Base-by-base conservation (phyloP, 306 rosid species). In the Lathyrus oleraceus region DNA sequence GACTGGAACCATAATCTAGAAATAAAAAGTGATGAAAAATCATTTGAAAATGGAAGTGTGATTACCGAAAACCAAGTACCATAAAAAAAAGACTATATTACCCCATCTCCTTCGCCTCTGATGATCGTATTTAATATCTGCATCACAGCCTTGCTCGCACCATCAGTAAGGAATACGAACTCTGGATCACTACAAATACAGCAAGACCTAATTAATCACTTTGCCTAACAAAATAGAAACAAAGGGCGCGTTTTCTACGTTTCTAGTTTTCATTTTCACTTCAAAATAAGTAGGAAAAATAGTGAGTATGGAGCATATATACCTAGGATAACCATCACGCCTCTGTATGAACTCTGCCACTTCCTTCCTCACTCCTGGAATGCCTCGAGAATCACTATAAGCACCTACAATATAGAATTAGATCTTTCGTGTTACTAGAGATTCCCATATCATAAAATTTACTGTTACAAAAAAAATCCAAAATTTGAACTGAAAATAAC, bases 301-400 rank as follows among this genome's bases (percentile, higher is more conserved):
- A 67, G 43, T 6, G 65, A 10, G 19, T 58, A 57, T 49, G 58
- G 45, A 25, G 9, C 5, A 76, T 48, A 68, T 66, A 68, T 78
- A 91, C 99, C 97, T 94, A 61, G 96, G 99, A 85, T 91, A 91
- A 43, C 97, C 99, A 83, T 94, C 99, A 72, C 99, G 97, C 80
- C 77, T 86, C 48, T 76, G 84, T 74, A 94, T 94, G 85, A 89
- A 94, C 77, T 94, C 96, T 25, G 99, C 92, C 61, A 89, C 96
- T 83, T 94, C 99, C 86, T 94, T 87, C 81, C 97, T 78, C 72
- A 94, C 45, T 67, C 92, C 99, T 8, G 95, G 96, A 88, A 87
- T 6, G 44, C 99, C 99, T 73, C 99, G 91, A 44, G 99, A 94
- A 71, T 94, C 99, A 66, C 99, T 94, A 69, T 94, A 94, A 62